These are phyloP conservation scores for Zygosaccharomyces pseudobailii DNA, from an alignment of 1,139 yeast genomes.

Conservation along the genomic window DNA sequence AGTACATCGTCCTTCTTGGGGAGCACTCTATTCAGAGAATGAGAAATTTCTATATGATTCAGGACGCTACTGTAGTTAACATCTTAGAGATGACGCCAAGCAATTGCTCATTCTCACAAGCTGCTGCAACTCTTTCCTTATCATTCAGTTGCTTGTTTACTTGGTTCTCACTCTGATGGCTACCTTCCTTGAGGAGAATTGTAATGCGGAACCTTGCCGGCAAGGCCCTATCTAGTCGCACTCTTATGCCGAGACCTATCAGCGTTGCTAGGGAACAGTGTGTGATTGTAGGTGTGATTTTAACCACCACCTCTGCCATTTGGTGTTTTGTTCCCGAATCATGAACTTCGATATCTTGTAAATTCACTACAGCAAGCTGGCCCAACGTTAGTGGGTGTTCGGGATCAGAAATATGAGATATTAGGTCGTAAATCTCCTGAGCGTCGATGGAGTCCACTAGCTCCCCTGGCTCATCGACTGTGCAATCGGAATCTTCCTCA, in stretches of 20 bases:
- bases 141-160: slow-evolving; percentile 96
- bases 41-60: too few species aligned
- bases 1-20: too few species aligned
- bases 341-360: slow-evolving; percentile 68
- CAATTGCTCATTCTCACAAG: slow-evolving; percentile 94
- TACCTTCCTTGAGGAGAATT: slow-evolving; percentile 79
- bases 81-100: slow-evolving; percentile 83
- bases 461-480: slow-evolving; percentile 35
- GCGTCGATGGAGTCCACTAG: slow-evolving; percentile 69
- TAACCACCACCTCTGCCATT: slow-evolving; percentile 72
- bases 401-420: slow-evolving; percentile 90
- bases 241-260: slow-evolving; percentile 92
- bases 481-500: slow-evolving; percentile 17
- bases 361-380: slow-evolving; percentile 88
- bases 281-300: slow-evolving; percentile 94
- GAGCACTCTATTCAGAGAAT: too few species aligned
- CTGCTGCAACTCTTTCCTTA: slow-evolving; percentile 97
- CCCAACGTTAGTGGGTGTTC: slow-evolving; percentile 96
- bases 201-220: slow-evolving; percentile 81
- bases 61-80: slow-evolving; percentile 52
- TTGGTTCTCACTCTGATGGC: slow-evolving; percentile 93
- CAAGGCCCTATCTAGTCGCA: slow-evolving; percentile 80
- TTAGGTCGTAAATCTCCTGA: slow-evolving; percentile 68
- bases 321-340: slow-evolving; percentile 49
- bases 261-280: slow-evolving; percentile 96